phyloP scores from a whole-genome alignment of 2,329 filamentous ascomycete genomes.

The Ceratocystis cubensis region DNA sequence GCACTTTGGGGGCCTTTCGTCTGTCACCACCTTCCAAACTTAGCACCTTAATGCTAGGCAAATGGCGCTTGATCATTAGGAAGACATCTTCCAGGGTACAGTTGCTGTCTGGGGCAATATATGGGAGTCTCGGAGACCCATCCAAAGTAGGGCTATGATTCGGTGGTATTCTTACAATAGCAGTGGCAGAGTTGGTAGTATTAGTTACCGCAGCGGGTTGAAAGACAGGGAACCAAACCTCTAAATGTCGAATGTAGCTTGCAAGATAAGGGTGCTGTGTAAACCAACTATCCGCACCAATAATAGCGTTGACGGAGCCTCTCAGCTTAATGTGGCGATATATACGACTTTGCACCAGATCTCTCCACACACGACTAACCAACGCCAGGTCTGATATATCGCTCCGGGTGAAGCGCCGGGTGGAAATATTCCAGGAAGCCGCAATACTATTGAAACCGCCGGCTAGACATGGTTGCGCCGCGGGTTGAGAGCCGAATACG shows the following conservation, averaged over 20 bases:
- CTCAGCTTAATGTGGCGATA: conserved; percentile 68
- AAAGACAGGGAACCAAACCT: conserved; percentile 68
- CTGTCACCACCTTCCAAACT: conserved; percentile 67
- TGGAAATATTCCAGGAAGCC: conserved; percentile 30
- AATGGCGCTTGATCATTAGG: conserved; percentile 44
- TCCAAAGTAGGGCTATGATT: neutral
- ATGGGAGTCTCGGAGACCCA: conserved; percentile 40
- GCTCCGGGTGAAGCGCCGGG: conserved; percentile 52
- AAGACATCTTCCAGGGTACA: conserved; percentile 60
- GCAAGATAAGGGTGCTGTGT: conserved; percentile 44
- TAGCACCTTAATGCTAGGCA: conserved; percentile 51
- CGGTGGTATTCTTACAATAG: neutral
- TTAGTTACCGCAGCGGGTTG: conserved; percentile 30
- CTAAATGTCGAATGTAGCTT: conserved; percentile 55
- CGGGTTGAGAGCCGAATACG: conserved; percentile 55
- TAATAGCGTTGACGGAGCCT: conserved; percentile 51
- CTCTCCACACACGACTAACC: conserved; percentile 50
- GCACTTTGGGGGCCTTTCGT: conserved; percentile 58
- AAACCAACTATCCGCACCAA: conserved; percentile 50
- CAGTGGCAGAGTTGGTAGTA: neutral
- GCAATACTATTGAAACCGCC: conserved; percentile 35
- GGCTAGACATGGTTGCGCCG: conserved; percentile 42
- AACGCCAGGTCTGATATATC: conserved; percentile 55
- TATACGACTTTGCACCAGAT: conserved; percentile 56
- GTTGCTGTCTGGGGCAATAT: conserved; percentile 38